Base-by-base conservation (phyloP, 495 filamentous ascomycete genomes). In the Trichoderma reesei region DNA sequence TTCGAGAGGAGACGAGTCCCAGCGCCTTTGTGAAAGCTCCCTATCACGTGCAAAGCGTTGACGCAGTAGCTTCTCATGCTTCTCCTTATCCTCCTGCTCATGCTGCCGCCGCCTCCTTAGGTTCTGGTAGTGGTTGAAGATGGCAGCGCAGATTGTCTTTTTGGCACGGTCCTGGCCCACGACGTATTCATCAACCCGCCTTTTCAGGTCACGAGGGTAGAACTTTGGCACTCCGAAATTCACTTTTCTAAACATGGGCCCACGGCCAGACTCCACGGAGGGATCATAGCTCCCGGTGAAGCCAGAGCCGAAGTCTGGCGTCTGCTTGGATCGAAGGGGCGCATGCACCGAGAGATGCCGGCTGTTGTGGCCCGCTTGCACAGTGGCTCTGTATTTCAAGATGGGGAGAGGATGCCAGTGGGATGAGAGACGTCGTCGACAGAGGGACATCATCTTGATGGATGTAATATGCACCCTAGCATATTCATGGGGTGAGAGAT, bases 111-210 rank as follows among this genome's bases (percentile, higher is more conserved):
- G 70, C 69, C 96, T 89, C 65, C 89, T 86, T 65, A 96, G 83
- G 42, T 88, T 82, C 76, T 96, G 92, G 72, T 96, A 98, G 70
- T 98, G 94, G 76, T 97, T 96, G 75, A 91, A 97, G n/a, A 98
- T 89, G 3, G 92, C 91, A 11, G 92, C 88, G 67, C 90, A 93
- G 61, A 97, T 82, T 33, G 92, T 88, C 72, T 94, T 94, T 82
- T 98, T 98, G n/a, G 94, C 90, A 60, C 90, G 87, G 68, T 96
- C 90, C 72, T 98, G 94, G 31, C 95, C 95, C 6, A 98, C 93
- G 7, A 98, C 93, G 73, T 91, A 98, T 71, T 93, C 88, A 71
- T 98, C 95, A 11, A 98, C 85, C 71, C 96, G 89, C 68, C 90
- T 83, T 75, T 98, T 98, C 68, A 98, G 78, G 65, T 85, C 79